These are phyloP conservation scores for Penicillium brevicompactum DNA, from an alignment of 2,329 filamentous ascomycete species.

Conservation along the genomic window DNA sequence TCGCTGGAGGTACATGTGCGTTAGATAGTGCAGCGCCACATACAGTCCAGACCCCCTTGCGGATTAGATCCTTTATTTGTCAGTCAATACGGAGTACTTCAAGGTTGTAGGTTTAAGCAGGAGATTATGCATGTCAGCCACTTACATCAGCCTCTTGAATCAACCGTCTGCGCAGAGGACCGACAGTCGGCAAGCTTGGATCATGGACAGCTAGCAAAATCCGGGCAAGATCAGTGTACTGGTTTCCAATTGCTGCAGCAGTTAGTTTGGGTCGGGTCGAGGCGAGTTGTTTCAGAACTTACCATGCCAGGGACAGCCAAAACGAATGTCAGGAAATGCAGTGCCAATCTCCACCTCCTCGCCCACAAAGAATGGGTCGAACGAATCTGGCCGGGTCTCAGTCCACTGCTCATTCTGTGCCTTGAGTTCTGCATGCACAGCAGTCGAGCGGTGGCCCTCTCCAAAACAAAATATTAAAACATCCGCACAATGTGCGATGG, in stretches of 20 bases:
- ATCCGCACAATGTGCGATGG: slow-evolving; percentile 35
- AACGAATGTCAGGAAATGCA: slow-evolving; percentile 25
- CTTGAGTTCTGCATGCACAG: slow-evolving; percentile 18
- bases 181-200: slow-evolving; percentile 17
- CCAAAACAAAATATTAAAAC: slow-evolving; percentile 30
- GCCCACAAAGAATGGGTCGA: slow-evolving; percentile 26
- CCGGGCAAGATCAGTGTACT: slow-evolving; percentile 24
- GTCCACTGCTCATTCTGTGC: slow-evolving; percentile 23
- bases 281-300: background rate
- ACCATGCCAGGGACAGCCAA: slow-evolving; percentile 29
- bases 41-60: slow-evolving; percentile 26
- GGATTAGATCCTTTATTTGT: slow-evolving; percentile 19
- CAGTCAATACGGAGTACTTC: slow-evolving; percentile 2
- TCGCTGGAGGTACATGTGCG: slow-evolving; percentile 22
- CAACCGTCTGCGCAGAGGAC: slow-evolving; percentile 17
- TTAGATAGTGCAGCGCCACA: slow-evolving; percentile 29
- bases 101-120: background rate
- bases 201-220: slow-evolving; percentile 22
- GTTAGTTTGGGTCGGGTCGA: background rate
- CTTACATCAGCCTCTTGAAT: slow-evolving; percentile 22
- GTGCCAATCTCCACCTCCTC: slow-evolving; percentile 17
- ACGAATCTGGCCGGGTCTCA: slow-evolving; percentile 20
- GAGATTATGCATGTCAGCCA: slow-evolving; percentile 1
- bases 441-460: slow-evolving; percentile 11
- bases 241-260: slow-evolving; percentile 20